Percentiles rank a stretch among this genome's conserved stretches.
Evolutionary conservation across 1,284 basidiomycete species (phyloP).

Genomic region (Heterobasidion annosum): DNA sequence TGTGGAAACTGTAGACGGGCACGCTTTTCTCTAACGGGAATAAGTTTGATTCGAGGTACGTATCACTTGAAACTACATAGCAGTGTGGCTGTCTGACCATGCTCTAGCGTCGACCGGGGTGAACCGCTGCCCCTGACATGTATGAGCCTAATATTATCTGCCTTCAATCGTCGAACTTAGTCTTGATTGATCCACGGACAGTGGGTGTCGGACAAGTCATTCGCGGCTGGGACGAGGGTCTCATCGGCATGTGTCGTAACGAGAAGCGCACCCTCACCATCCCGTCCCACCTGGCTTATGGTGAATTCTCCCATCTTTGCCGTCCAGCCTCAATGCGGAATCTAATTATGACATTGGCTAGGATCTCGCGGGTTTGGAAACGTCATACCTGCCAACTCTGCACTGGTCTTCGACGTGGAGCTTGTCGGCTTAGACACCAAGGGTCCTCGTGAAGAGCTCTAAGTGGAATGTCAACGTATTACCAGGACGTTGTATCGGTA

Average conservation of each 20-base stretch:
- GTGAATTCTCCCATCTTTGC: slow-evolving; percentile 33
- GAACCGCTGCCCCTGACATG: slow-evolving; percentile 61
- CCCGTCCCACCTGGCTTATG: slow-evolving; percentile 72
- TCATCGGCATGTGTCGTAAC: slow-evolving; percentile 77
- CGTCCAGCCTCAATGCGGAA: too few species aligned
- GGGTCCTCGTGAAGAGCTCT: slow-evolving; percentile 29
- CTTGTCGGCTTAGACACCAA: slow-evolving; percentile 44
- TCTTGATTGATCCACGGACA: slow-evolving; percentile 17
- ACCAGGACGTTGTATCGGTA: neutral
- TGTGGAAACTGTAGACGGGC: slow-evolving; percentile 47
- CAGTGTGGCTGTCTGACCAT: neutral
- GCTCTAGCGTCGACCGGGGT: slow-evolving; percentile 51
- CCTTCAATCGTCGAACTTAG: neutral
- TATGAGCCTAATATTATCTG: slow-evolving; percentile 22
- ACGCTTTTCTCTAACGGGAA: slow-evolving; percentile 61
- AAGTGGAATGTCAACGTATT: neutral
- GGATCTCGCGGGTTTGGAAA: slow-evolving; percentile 70
- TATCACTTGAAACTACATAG: neutral
- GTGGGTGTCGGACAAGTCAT: slow-evolving; percentile 80
- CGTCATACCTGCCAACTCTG: slow-evolving; percentile 77
- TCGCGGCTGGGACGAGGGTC: slow-evolving; percentile 74
- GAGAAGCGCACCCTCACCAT: slow-evolving; percentile 93
- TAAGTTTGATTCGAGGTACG: slow-evolving; percentile 79
- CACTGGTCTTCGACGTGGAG: slow-evolving; percentile 87
- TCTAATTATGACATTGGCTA: slow-evolving; percentile 17